Evolutionary conservation across 2,329 filamentous ascomycete species (phyloP).

Genomic region (Raffaelea ambrosiae): DNA sequence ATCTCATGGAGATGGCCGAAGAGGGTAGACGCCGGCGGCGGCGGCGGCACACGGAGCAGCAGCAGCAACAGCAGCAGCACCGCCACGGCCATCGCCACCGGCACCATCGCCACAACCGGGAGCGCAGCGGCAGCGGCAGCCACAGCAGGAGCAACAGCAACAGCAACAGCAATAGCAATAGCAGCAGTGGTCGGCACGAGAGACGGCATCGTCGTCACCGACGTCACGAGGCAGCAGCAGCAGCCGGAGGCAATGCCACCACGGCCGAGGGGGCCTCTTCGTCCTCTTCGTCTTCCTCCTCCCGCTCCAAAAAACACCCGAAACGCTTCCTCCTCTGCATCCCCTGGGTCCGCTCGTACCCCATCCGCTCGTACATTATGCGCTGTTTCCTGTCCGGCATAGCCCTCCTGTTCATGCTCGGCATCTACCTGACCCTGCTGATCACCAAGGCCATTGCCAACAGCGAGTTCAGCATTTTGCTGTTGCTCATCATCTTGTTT

Average conservation of each 20-base stretch:
- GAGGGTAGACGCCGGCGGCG: conserved; percentile 26
- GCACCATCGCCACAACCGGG: background rate
- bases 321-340: conserved; percentile 45
- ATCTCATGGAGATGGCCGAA: conserved; percentile 35
- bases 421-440: conserved; percentile 63
- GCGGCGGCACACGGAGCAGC: conserved; percentile 2
- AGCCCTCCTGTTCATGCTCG: conserved; percentile 49
- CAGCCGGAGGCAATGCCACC: background rate
- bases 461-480: conserved; percentile 68
- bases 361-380: conserved; percentile 46
- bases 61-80: conserved; percentile 1
- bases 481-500: conserved; percentile 69
- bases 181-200: background rate
- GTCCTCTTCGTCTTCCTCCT: background rate
- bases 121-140: conserved; percentile 1
- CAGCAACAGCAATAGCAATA: conserved; percentile 1
- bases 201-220: background rate
- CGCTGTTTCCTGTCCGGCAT: conserved; percentile 57
- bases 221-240: background rate
- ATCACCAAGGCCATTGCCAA: conserved; percentile 55
- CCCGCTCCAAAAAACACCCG: conserved; percentile 15
- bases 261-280: conserved; percentile 5
- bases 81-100: conserved; percentile 2
- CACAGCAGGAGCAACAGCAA: background rate
- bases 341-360: conserved; percentile 45